Base-by-base conservation (phyloP, 345 rosid species). In the Aquilaria malaccensis region DNA sequence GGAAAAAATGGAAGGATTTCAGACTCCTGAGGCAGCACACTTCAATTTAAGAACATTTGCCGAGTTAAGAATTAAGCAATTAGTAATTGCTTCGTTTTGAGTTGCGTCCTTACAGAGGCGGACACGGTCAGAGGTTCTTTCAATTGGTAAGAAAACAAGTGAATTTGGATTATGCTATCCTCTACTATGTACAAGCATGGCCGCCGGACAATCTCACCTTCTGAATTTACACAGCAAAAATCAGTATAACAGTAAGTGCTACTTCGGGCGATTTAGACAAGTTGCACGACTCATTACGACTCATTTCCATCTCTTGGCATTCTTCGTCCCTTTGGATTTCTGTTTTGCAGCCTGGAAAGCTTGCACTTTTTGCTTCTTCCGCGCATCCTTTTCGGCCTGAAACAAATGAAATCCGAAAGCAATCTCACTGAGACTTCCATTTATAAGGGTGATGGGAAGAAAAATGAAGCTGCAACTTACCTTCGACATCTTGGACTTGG, bases 401-500 rank as follows among this genome's bases (percentile, higher is more conserved):
- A 2, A 15, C 30, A 29, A 52, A 43, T 22, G 50, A 30, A 12
- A 58, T 30, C 33, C 45, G 29, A 14, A 41, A n/a, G 4, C 11
- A 7, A 22, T 11, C 52, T 6, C 22, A 48, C 41, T 33, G 2
- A 31, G 31, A 14, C 33, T 12, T 0, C 15, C 22, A 22, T 22
- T 22, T 22, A 22, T 22, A 22, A 22, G 22, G 22, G 45, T 49
- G 10, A 12, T 53, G 46, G 22, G 31, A 31, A 43, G 10, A 9
- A 30, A 1, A 37, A 46, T 30, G 32, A 9, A 15, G 45, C 46
- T 0, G 13, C 45, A 14, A 41, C 69, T 68, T 65, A 80, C 94
- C 80, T 89, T 89, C 14, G 99, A 89, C 99, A 94, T 87, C 86
- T 94, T 94, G 12, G 97, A 94, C 74, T 89, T 94, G 13, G 99